These are phyloP conservation scores for Dictyostelium citrinum DNA, from an alignment of 78 protist species.

Conservation along the genomic window DNA sequence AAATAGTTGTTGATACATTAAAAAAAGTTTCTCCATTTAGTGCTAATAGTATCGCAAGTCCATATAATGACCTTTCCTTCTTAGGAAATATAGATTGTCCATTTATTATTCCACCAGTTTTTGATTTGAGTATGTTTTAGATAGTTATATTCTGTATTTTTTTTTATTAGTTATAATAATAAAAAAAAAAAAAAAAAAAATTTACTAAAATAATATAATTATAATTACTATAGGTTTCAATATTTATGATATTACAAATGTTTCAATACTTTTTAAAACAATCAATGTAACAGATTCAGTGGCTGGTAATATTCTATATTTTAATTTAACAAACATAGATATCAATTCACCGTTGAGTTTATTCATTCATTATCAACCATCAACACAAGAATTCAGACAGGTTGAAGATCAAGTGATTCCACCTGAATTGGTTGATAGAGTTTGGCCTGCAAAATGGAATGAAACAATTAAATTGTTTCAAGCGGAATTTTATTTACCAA, in stretches of 20 bases:
- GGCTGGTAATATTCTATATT: neutral
- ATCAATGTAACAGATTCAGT: neutral
- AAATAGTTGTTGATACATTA: neutral
- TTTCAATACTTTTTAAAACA: neutral
- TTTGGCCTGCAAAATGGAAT: neutral
- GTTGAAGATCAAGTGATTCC: neutral
- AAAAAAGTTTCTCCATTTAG: neutral
- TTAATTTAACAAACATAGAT: neutral
- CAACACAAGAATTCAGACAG: neutral
- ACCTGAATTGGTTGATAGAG: neutral
- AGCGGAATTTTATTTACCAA: neutral
- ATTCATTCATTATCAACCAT: neutral
- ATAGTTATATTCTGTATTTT: no score
- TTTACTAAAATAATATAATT: neutral
- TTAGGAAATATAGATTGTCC: neutral
- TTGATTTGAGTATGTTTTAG: neutral
- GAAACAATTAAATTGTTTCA: neutral
- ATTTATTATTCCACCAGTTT: neutral
- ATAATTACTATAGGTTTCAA: neutral
- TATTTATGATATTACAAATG: neutral
- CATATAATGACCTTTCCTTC: neutral
- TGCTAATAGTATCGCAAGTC: neutral
- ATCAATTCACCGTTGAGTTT: neutral
- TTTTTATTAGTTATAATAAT: no score
- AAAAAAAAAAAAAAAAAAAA: no score